Evolutionary conservation across 805 yeast genomes (phyloP).

Genomic region (Saturnispora hagleri): DNA sequence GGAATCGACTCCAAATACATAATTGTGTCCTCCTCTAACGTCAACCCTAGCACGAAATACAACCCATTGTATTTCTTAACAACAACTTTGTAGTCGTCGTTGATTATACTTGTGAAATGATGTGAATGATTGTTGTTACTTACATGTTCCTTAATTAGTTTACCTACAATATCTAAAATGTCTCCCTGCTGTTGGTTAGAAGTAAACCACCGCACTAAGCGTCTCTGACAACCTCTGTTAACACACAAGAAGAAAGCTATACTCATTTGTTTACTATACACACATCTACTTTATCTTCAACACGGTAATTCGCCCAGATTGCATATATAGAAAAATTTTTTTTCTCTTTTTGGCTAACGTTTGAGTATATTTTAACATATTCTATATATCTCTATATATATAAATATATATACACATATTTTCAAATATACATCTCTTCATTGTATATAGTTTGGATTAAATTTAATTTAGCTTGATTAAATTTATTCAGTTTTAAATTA

Average conservation of each 20-base stretch:
- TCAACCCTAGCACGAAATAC: slow-evolving; percentile 79
- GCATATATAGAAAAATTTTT: no score
- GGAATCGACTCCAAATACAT: slow-evolving; percentile 78
- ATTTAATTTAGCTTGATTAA: background rate
- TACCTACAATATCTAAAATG: background rate
- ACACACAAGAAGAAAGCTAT: background rate
- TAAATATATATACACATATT: no score
- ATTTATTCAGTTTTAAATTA: background rate
- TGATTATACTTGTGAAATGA: slow-evolving; percentile 10
- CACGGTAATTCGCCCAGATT: background rate
- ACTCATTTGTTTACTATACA: background rate
- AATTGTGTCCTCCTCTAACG: slow-evolving; percentile 59
- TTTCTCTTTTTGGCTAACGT: background rate
- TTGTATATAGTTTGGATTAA: background rate
- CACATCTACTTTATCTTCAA: background rate
- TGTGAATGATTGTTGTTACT: background rate
- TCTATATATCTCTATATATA: no score
- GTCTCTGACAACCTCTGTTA: background rate
- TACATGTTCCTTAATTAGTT: background rate
- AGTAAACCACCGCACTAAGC: background rate
- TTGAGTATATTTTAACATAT: no score
- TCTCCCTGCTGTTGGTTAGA: background rate
- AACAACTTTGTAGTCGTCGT: slow-evolving; percentile 57
- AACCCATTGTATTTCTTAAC: slow-evolving; percentile 89
- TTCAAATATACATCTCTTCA: background rate